phyloP scores from a whole-genome alignment of 208 protist genomes.

The Leishmania lainsoni region DNA sequence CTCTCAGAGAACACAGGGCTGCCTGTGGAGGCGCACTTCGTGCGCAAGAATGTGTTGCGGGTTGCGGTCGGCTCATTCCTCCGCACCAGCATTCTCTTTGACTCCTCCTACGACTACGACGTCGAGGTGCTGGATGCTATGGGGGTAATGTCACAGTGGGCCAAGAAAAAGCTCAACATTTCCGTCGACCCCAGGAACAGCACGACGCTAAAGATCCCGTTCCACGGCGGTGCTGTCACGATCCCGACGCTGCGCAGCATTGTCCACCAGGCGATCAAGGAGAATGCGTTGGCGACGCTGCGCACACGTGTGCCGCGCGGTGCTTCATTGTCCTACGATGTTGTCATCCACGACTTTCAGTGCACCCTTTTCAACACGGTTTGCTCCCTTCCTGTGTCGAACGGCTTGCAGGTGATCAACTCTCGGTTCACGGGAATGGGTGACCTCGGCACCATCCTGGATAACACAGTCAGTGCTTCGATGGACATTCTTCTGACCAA shows the following conservation, averaged over 20 bases:
- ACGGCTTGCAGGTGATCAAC: slow-evolving; percentile 24
- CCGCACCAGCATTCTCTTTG: slow-evolving; percentile 3
- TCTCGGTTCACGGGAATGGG: slow-evolving; percentile 17
- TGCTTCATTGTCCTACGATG: slow-evolving; percentile 14
- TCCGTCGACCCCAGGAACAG: neutral
- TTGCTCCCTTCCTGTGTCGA: slow-evolving; percentile 22
- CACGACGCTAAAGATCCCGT: slow-evolving; percentile 1
- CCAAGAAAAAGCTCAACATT: slow-evolving; percentile 8
- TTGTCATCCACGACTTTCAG: slow-evolving; percentile 24
- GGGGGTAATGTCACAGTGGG: neutral
- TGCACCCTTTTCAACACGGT: slow-evolving; percentile 20
- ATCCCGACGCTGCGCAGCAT: slow-evolving; percentile 25
- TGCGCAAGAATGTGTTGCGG: slow-evolving; percentile 12
- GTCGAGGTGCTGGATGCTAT: slow-evolving; percentile 21
- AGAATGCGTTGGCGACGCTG: slow-evolving; percentile 10
- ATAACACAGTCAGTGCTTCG: slow-evolving; percentile 12
- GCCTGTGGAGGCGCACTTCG: slow-evolving; percentile 16
- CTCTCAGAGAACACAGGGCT: slow-evolving; percentile 10
- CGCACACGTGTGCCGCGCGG: slow-evolving; percentile 16
- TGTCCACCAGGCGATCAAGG: slow-evolving; percentile 13
- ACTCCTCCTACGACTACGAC: slow-evolving; percentile 17
- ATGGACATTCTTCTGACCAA: slow-evolving; percentile 16
- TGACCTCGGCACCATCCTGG: slow-evolving; percentile 15
- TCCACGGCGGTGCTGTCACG: neutral
- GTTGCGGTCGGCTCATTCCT: slow-evolving; percentile 6